Base-by-base conservation (phyloP, 2,329 filamentous ascomycete species). In the Aureobasidium sp. region DNA sequence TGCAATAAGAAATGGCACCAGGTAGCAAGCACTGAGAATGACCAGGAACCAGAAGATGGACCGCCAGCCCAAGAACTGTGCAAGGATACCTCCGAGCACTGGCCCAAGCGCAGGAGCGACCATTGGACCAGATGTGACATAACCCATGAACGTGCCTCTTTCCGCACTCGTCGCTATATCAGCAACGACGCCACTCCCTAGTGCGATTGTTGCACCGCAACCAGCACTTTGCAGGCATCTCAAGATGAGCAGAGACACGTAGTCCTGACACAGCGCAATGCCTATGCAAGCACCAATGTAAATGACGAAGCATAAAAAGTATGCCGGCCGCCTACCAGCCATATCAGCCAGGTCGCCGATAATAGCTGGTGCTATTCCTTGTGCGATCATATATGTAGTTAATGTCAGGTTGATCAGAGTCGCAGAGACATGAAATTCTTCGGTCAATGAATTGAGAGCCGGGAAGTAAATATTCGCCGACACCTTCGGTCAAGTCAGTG, bases 361-460 rank as follows among this genome's bases (percentile, higher is more conserved):
- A 20, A 82, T 74, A 66, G 80, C 78, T 34, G 80, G 80, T 1
- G 79, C 77, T 15, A 84, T 70, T 3, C 79, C 82, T 74, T 84
- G 82, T 37, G 81, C 56, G 25, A 65, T 63, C 64, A 64, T 62
- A 31, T 67, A 67, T 17, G 62, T 57, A 8, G 65, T 67, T 17
- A 67, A n/a, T 8, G 64, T 67, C 61, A 67, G 53, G 27, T 67
- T 67, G 57, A 64, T 62, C 3, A 62, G 27, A 14, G 56, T 63
- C 2, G 51, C 14, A 3, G 62, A 63, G 22, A 65, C 65, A 39
- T 64, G n/a, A 22, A 67, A 64, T 11, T 67, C 64, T 6, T 39
- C 22, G 3, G 64, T 49, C 12, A 67, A 53, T 7, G 60, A 34
- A 37, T 65, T 64, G 5, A 67, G 41, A 20, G 65, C 64, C 17